Base-by-base conservation (phyloP, 495 filamentous ascomycete species). In the Xylaria curta region DNA sequence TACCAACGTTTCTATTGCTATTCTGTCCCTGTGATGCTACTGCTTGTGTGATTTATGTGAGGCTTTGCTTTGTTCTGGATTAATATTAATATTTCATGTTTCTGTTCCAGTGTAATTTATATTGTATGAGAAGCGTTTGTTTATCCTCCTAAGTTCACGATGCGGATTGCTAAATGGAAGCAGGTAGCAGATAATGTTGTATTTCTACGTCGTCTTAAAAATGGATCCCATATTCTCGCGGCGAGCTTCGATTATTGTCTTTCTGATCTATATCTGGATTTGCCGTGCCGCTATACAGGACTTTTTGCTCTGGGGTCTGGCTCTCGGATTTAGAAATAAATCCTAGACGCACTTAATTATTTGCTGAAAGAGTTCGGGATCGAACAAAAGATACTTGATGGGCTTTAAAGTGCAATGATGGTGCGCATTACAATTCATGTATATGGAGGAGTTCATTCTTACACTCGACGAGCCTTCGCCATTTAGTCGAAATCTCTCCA, bases 1-100 rank as follows among this genome's bases (percentile, higher is more conserved):
- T 71, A 71, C 62, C 62, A 66, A 59, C 51, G 26, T 60, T 58
- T 58, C 17, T 67, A 60, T 51, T 13, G 31, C 72, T 44, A 26
- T 26, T 47, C 24, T 36, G 12, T 36, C 13, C 24, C 28, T 46
- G 36, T 68, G 53, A 58, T 60, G 8, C 47, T 15, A 15, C 47
- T 8, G 12, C 3, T 1, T 60, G n/a, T 12, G 65, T 56, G 65
- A 47, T 36, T 9, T 33, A 54, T 58, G 21, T 31, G 8, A 31
- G 2, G 26, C 6, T n/a, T 56, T 56, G 5, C 4, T 24, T 56
- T 56, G 5, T 4, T 19, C 46, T 9, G 15, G 28, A 4, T 56
- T 28, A 10, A 24, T 12, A 26, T 12, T 13, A 0, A 12, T 56
- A 10, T n/a, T n/a, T n/a, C n/a, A n/a, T n/a, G n/a, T n/a, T 56